Percentiles rank a stretch among this genome's conserved stretches.
Evolutionary conservation across 2,329 filamentous ascomycete genomes (phyloP).

Genomic region (Ascochyta koolunga): DNA sequence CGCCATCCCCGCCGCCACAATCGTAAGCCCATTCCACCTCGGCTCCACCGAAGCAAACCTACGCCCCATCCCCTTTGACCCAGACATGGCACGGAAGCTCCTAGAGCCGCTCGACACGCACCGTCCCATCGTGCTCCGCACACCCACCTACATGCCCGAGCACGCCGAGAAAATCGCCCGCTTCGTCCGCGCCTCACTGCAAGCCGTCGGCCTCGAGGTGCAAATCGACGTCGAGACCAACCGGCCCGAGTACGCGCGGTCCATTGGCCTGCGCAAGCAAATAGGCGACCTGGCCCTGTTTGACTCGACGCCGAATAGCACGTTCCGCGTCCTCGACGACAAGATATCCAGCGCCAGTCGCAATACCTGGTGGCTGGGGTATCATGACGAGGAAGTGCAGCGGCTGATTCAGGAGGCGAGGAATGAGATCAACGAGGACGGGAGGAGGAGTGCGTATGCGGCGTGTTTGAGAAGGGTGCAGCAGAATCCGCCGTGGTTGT

Average conservation of each 20-base stretch:
- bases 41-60: not conserved
- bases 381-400: not conserved
- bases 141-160: conserved; percentile 3
- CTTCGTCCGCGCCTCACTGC: not conserved
- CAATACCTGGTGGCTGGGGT: conserved; percentile 7
- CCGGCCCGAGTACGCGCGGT: conserved; percentile 1
- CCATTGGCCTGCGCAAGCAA: conserved; percentile 1
- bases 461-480: not conserved
- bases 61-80: not conserved
- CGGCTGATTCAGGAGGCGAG: not conserved
- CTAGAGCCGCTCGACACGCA: not conserved
- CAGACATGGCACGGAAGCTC: not conserved
- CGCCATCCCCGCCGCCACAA: not conserved
- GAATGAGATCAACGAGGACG: not conserved
- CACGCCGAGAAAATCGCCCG: conserved; percentile 2
- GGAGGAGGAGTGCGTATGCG: not conserved
- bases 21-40: not conserved
- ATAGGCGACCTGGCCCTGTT: conserved; percentile 4
- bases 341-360: conserved; percentile 5
- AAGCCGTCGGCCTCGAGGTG: not conserved
- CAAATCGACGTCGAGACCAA: conserved; percentile 2
- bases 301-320: conserved; percentile 6
- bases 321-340: conserved; percentile 9
- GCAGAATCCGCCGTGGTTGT: not conserved
- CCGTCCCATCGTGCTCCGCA: not conserved